A percentile compares a stretch with the other conserved stretches of the same genome.
Evolutionary conservation across 176 grass and related monocot genomes (phyloP).

Genomic region (Musa schizocarpa): DNA sequence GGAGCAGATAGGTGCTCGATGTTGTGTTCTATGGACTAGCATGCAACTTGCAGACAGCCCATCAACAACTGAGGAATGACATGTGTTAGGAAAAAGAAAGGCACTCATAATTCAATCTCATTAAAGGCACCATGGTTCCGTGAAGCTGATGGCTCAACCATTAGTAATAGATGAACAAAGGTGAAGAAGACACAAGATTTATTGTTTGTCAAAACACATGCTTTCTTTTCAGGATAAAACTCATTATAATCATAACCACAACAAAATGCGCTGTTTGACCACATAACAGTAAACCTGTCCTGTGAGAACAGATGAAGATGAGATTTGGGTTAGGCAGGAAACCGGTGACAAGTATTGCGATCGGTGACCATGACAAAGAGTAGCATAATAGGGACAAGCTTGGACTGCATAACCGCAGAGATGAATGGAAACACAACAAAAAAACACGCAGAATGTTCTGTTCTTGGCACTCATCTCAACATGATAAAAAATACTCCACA

Average conservation of each 20-base stretch:
- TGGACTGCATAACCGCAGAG: neutral
- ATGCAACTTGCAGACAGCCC: too few species aligned
- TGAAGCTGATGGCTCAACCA: neutral
- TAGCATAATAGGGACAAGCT: too few species aligned
- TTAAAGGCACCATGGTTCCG: neutral
- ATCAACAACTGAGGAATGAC: neutral
- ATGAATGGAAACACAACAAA: neutral
- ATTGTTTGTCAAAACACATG: neutral
- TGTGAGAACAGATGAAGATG: neutral
- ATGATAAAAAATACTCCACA: neutral
- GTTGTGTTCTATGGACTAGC: neutral
- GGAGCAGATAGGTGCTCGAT: neutral
- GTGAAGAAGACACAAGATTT: neutral
- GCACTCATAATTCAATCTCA: neutral
- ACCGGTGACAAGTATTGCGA: neutral
- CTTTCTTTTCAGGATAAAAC: neutral
- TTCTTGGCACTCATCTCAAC: neutral
- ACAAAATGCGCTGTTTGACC: neutral
- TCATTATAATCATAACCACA: neutral
- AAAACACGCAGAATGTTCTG: neutral
- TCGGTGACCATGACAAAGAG: neutral
- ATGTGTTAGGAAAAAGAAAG: neutral
- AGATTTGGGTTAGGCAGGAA: neutral
- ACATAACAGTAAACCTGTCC: neutral
- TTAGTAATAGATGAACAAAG: neutral